A percentile compares a stretch with the other conserved stretches of the same genome.
phyloP scores from a whole-genome alignment of 352 stramenopile species.

The Elongisporangium senticosum region DNA sequence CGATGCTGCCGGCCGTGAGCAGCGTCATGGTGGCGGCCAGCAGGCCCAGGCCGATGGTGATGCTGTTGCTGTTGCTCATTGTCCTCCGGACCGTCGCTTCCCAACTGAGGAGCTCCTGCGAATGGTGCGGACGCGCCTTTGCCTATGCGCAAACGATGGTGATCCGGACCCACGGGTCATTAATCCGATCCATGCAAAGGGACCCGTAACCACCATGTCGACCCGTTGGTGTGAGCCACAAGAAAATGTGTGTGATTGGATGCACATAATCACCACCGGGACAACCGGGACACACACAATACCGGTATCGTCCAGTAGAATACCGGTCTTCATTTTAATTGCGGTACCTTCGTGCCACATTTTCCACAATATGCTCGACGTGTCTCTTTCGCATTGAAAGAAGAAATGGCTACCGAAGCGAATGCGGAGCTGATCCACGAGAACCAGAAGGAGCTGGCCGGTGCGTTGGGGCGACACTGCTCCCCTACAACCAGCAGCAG shows the following conservation, averaged over 20 bases:
- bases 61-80: constrained; percentile 27
- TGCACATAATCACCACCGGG: no score
- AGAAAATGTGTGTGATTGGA: no score
- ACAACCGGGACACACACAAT: no score
- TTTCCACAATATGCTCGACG: neutral
- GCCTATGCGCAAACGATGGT: no score
- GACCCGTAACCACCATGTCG: no score
- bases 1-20: constrained; percentile 63
- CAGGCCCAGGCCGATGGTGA: constrained; percentile 62
- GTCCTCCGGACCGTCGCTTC: no score
- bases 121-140: no score
- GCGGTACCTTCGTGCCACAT: neutral
- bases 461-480: no score
- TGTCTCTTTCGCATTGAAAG: neutral
- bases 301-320: neutral
- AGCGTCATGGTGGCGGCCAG: constrained; percentile 70
- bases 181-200: no score
- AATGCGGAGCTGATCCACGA: constrained; percentile 50
- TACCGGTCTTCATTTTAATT: neutral
- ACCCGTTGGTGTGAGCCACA: no score
- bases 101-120: no score
- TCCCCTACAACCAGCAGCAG: neutral
- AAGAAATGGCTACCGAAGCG: neutral
- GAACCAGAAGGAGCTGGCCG: constrained; percentile 64
- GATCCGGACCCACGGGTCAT: no score